A percentile compares a stretch with the other conserved stretches of the same genome.
phyloP scores from a whole-genome alignment of 2,329 filamentous ascomycete species.

The Talaromyces funiculosus region DNA sequence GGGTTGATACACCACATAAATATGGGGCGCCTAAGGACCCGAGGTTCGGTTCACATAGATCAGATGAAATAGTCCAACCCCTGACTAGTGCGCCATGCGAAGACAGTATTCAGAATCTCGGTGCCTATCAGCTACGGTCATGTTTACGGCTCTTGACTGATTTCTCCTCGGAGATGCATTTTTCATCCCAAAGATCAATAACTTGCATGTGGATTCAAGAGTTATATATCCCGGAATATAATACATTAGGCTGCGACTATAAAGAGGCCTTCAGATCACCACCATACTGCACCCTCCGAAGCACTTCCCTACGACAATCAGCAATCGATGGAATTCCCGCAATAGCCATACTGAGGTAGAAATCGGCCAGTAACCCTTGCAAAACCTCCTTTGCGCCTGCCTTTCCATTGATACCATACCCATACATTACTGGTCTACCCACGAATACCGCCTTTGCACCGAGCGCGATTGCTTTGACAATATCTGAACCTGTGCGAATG shows the following conservation, averaged over 20 bases:
- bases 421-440: constrained; percentile 13
- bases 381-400: constrained; percentile 13
- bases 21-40: not conserved
- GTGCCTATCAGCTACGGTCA: too few relatives aligned
- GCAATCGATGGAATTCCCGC: constrained; percentile 42
- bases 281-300: constrained; percentile 32
- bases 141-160: not conserved
- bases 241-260: constrained; percentile 11
- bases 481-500: constrained; percentile 13
- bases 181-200: not conserved
- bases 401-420: constrained; percentile 12
- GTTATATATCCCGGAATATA: too few relatives aligned
- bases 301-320: constrained; percentile 29
- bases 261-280: constrained; percentile 32
- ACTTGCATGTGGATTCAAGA: not conserved
- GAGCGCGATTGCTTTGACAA: constrained; percentile 14
- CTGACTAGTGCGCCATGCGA: not conserved
- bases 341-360: constrained; percentile 53
- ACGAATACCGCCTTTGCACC: constrained; percentile 13
- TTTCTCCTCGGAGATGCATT: not conserved
- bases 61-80: not conserved
- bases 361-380: constrained; percentile 46
- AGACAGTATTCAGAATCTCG: not conserved
- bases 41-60: not conserved
- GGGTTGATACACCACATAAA: too few relatives aligned